These are phyloP conservation scores for Phlegmacium glaucopus DNA, from an alignment of 768 basidiomycete genomes.

Conservation along the genomic window DNA sequence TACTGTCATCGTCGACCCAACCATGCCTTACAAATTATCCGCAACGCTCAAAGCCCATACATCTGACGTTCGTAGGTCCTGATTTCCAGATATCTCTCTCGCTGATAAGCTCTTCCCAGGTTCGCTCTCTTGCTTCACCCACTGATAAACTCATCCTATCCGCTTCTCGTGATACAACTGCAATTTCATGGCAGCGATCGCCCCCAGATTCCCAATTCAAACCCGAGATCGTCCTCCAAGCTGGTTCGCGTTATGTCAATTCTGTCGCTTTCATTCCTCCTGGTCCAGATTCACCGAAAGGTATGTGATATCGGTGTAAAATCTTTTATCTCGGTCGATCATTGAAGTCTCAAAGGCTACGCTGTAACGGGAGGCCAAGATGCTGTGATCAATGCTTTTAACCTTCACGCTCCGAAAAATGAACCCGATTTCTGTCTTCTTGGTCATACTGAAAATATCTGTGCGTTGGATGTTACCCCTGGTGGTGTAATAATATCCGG, in stretches of 20 bases:
- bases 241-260: conserved; percentile 77
- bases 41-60: conserved; percentile 27
- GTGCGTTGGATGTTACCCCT: conserved; percentile 69
- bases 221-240: conserved; percentile 50
- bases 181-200: conserved; percentile 77
- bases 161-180: conserved; percentile 88
- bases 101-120: conserved; percentile 43
- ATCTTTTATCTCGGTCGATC: conserved; percentile 8
- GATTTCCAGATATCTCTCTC: conserved; percentile 4
- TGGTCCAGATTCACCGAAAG: conserved; percentile 65
- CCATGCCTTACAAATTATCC: conserved; percentile 32
- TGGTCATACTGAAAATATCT: conserved; percentile 90
- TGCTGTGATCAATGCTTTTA: conserved; percentile 80
- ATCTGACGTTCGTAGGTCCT: conserved; percentile 23
- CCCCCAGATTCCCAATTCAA: conserved; percentile 47
- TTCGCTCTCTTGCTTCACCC: conserved; percentile 78
- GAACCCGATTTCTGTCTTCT: conserved; percentile 82
- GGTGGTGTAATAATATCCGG: conserved; percentile 85
- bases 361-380: conserved; percentile 89
- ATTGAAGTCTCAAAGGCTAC: conserved; percentile 55
- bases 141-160: conserved; percentile 79
- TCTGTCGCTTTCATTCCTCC: conserved; percentile 76
- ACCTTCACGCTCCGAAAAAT: conserved; percentile 50
- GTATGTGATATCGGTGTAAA: conserved; percentile 32
- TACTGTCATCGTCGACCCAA: conserved; percentile 10